Base-by-base conservation (phyloP, 2,329 filamentous ascomycete genomes). In the Tolypocladium paradoxum region DNA sequence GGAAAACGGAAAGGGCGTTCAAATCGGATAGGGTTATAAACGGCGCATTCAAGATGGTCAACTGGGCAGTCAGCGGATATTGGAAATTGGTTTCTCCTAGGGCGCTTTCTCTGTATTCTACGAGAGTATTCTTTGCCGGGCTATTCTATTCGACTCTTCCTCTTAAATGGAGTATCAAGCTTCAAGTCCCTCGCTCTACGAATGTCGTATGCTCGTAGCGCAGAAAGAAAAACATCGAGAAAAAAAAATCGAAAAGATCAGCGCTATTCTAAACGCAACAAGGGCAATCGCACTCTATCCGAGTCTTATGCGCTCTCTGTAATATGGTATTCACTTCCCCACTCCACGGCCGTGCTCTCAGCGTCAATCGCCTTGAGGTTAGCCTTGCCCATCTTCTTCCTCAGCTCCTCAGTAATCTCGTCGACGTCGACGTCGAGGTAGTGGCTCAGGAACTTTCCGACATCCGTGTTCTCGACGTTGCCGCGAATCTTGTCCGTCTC, bases 381-480 rank as follows among this genome's bases (percentile, higher is more conserved):
- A 11, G 54, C 49, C 56, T 59, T 61, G 35, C 52, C 53, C 56
- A 61, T 63, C 71, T 83, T 83, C 57, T 83, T 71, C 60, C 76
- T 79, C 46, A 99, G 72, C 68, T 93, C 84, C 63, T 82, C 74
- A 1, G 91, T 96, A 53, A 97, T 82, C 34, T 76, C 75, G 1
- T 88, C 80, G 2, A 96, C 81, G 64, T 96, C 85, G 1, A 97
- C 81, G 49, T 81, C 80, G 0, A 99, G 78, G 64, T 93, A 99
- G 9, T 83, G 73, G 8, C 82, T 75, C 54, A 99, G 71, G 68
- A 96, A 99, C 46, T 79, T 74, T 35, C 93, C 93, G 1, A 99
- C 79, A 29, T 97, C 90, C 0, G 85, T 97, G 66, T 99, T 99
- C 74, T 99, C 93, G 52, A 95, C 85, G 67, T 97, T 97, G 8